These are phyloP conservation scores for Lactifluus volemus DNA, from an alignment of 768 basidiomycete genomes.

Conservation along the genomic window DNA sequence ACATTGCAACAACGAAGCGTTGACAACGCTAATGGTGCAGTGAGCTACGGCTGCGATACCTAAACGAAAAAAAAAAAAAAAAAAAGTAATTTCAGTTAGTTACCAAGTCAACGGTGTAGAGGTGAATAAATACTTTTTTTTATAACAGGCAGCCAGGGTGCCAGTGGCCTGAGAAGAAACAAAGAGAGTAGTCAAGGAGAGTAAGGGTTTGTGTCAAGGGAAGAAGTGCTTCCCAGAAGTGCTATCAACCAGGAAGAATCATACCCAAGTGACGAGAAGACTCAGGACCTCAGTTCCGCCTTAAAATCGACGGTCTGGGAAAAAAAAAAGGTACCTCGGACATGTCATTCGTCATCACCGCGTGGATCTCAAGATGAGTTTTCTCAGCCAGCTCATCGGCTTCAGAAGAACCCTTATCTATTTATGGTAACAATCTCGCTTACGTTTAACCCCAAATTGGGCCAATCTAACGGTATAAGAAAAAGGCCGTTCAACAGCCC, in stretches of 20 bases:
- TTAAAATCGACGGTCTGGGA: not conserved
- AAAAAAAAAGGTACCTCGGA: not conserved
- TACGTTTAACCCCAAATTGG: too few relatives aligned
- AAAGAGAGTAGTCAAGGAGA: not conserved
- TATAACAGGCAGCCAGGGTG: not conserved
- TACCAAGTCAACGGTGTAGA: constrained; percentile 4
- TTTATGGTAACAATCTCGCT: too few relatives aligned
- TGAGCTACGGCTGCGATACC: not conserved
- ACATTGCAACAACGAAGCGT: not conserved
- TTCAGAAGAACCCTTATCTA: too few relatives aligned
- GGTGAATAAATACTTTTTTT: not conserved
- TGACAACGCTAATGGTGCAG: too few relatives aligned
- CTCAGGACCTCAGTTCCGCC: not conserved
- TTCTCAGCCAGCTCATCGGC: too few relatives aligned
- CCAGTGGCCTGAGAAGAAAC: too few relatives aligned
- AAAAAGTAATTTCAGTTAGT: not conserved
- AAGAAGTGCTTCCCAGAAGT: not conserved
- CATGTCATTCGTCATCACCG: too few relatives aligned
- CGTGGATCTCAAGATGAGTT: not conserved
- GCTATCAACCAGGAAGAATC: not conserved
- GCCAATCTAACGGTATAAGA: too few relatives aligned
- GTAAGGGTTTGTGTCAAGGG: not conserved
- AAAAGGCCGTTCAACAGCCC: not conserved
- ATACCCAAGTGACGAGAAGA: not conserved
- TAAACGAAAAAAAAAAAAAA: not conserved